Conservation (phyloP, 345 rosid genomes). For the Garcia nutans region DNA sequence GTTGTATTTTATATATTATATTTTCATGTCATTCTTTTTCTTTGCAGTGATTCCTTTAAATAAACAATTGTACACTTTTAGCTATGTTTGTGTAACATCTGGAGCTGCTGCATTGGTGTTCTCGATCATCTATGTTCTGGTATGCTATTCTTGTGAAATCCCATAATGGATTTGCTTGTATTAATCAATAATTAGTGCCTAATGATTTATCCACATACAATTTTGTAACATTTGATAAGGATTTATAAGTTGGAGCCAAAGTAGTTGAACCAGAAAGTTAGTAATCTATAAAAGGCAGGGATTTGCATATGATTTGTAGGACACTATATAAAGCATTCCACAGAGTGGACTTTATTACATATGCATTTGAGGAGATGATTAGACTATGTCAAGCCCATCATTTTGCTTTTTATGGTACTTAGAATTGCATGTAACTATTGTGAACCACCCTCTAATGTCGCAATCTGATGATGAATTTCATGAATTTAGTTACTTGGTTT, state of each 20-base stretch:
- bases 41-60: conserved; percentile 74
- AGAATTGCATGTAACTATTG: background rate
- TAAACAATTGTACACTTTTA: conserved; percentile 76
- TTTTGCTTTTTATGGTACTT: background rate
- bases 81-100: conserved; percentile 80
- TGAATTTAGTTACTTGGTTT: background rate
- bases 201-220: background rate
- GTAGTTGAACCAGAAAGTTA: background rate
- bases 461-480: background rate
- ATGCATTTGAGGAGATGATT: background rate
- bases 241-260: background rate
- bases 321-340: background rate
- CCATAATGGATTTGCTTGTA: background rate
- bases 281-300: background rate
- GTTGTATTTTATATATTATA: background rate
- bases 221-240: background rate
- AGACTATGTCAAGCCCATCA: background rate
- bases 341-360: background rate
- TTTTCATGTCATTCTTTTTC: conserved; percentile 2
- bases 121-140: conserved; percentile 64
- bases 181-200: background rate
- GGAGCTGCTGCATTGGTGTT: conserved; percentile 81
- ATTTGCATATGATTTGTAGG: background rate
- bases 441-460: no score
- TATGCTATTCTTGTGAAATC: conserved; percentile 25